Base-by-base conservation (phyloP, 2,329 filamentous ascomycete genomes). In the Penicillium griseofulvum region DNA sequence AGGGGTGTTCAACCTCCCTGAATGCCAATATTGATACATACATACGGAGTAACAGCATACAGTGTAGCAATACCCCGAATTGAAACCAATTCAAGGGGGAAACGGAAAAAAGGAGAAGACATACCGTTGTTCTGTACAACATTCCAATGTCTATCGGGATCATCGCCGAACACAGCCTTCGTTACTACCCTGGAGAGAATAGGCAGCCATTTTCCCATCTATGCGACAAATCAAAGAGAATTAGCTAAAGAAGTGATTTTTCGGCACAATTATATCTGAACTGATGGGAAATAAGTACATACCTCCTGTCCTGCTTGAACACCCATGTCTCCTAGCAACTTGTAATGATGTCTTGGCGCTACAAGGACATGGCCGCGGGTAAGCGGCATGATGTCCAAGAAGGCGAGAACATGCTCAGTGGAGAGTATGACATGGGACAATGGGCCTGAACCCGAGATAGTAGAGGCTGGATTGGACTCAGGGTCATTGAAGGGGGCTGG, bases 351-450 rank as follows among this genome's bases (percentile, higher is more conserved):
- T 38, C 94, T 83, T 9, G 91, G 89, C 52, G 88, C 90, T 33
- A 97, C 81, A 0, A 97, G 82, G 7, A 97, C 74, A 78, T 97
- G 93, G 1, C 92, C 92, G 0, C 80, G 80, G 0, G 89, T 88
- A 49, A 97, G 84, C 0, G 94, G 94, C 78, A 95, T 83, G 67
- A 97, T 96, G 76, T 97, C 93, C 65, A 97, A 82, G 75, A 97
- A 97, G 39, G 91, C 91, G 59, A 97, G 77, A 28, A 94, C 84
- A 58, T 86, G 73, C 1, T 85, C 85, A 0, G 90, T 94, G 2
- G 89, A 90, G 55, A 97, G 83, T 31, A 97, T 83, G 29, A 97
- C 69, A 65, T 83, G 68, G 1, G 74, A 67, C 19, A 65, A 62
- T 49, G 58, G 52, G 2, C 59, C 41, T 26, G 54, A 34, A 11